Base-by-base conservation (phyloP, 768 basidiomycete species). In the Agrocybe praecox region DNA sequence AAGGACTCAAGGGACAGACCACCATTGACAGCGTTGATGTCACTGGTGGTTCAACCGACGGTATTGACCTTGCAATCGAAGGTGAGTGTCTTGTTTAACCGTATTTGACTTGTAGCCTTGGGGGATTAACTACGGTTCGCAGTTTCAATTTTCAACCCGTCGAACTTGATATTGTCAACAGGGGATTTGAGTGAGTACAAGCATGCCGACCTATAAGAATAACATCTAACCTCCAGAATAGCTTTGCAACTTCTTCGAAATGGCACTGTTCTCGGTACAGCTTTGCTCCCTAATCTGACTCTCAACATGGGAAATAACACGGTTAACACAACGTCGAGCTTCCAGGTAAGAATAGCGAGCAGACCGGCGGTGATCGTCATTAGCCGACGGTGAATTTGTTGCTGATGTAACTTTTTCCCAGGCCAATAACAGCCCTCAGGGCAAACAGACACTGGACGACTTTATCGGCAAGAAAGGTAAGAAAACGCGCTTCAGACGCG, bases 71-170 rank as follows among this genome's bases (percentile, higher is more conserved):
- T 56, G 77, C 69, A 21, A 88, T 90, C 52, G 72, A 78, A 52
- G 85, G 86, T 85, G 49, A 53, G 70, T 63, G 4, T 29, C 5
- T 42, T 49, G 14, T 45, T 2, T 26, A 23, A 42, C 36, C 43
- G 59, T 18, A 15, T n/a, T 10, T 49, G 29, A 46, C 53, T 19
- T 52, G 23, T 46, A 43, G 26, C n/a, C n/a, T n/a, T n/a, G n/a
- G n/a, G n/a, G n/a, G n/a, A n/a, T n/a, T n/a, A n/a, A n/a, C n/a
- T n/a, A n/a, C n/a, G n/a, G n/a, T n/a, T n/a, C n/a, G n/a, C 55
- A 84, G 86, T 88, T 21, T 72, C 79, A 6, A 89, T 92, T 8
- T 63, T 74, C 63, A 92, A 92, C 66, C 89, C 88, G 11, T 88
- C 85, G 6, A 87, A 80, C 64, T 74, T 92, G 50, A 79, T 86